Conservation (phyloP, 805 yeast genomes). For the Yamadazyma takamatsuzukensis region DNA sequence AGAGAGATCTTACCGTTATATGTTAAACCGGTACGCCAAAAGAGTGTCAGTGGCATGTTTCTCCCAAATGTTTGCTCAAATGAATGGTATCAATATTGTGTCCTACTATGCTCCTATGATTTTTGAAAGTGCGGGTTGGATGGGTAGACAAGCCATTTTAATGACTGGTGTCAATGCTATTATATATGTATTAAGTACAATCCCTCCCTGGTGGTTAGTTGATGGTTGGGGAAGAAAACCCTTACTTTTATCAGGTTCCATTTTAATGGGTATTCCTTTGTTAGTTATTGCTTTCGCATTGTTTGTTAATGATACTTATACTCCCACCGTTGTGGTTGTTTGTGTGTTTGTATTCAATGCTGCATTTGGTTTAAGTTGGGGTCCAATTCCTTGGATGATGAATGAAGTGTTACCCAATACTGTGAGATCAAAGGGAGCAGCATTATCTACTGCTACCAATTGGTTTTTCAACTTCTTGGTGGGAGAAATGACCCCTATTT, state of each 20-base stretch:
- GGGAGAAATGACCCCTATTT: constrained; percentile 86
- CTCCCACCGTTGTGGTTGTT: constrained; percentile 69
- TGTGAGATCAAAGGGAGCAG: constrained; percentile 87
- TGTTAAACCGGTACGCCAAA: constrained; percentile 71
- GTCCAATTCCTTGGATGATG: constrained; percentile 92
- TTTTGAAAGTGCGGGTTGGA: constrained; percentile 94
- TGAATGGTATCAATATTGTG: constrained; percentile 90
- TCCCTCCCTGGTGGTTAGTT: constrained; percentile 89
- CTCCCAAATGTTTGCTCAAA: constrained; percentile 88
- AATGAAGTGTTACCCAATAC: constrained; percentile 82
- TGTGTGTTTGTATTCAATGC: constrained; percentile 80
- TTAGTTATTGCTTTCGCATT: constrained; percentile 57
- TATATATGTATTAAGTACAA: constrained; percentile 49
- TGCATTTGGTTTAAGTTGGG: constrained; percentile 88
- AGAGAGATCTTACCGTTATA: constrained; percentile 66
- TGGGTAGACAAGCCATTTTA: constrained; percentile 78
- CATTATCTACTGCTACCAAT: constrained; percentile 85
- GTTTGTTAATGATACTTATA: constrained; percentile 33
- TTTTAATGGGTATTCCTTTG: constrained; percentile 73
- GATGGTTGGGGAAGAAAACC: constrained; percentile 92
- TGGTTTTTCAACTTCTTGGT: constrained; percentile 92
- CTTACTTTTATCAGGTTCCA: constrained; percentile 74
- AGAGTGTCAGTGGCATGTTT: constrained; percentile 85
- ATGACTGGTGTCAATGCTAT: constrained; percentile 76
- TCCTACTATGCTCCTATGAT: constrained; percentile 92